Evolutionary conservation across 179 eudicot genomes (phyloP).

Genomic region (Heliamphora ciliata): DNA sequence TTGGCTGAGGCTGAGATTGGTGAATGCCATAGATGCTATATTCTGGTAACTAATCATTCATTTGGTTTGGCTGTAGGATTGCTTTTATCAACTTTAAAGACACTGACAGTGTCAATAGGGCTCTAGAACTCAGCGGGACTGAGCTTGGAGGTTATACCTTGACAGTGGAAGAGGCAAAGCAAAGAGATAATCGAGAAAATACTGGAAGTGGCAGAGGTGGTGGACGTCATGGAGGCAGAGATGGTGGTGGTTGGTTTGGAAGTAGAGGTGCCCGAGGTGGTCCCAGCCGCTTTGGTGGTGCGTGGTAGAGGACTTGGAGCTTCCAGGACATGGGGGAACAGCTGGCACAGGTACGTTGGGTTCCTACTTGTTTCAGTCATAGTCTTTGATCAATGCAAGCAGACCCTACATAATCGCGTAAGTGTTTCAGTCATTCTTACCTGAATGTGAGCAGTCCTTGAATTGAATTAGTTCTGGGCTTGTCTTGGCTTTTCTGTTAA

Average conservation of each 20-base stretch:
- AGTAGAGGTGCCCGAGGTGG: constrained; percentile 25
- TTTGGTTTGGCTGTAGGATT: constrained; percentile 33
- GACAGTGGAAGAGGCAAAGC: constrained; percentile 58
- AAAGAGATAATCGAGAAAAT: constrained; percentile 32
- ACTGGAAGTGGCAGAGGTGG: constrained; percentile 19
- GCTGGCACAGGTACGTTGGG: constrained; percentile 28
- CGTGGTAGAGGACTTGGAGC: constrained; percentile 30
- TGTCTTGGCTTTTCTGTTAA: too few species aligned
- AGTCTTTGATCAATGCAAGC: too few species aligned
- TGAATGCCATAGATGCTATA: too few species aligned
- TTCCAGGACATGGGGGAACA: constrained; percentile 19
- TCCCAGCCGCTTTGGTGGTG: constrained; percentile 16
- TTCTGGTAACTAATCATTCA: not conserved
- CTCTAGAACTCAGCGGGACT: constrained; percentile 41
- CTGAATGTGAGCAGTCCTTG: too few species aligned
- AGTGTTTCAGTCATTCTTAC: too few species aligned
- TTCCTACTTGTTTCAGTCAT: not conserved
- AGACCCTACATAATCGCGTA: too few species aligned
- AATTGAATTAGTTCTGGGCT: too few species aligned
- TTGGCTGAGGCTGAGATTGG: too few species aligned
- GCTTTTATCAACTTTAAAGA: constrained; percentile 55
- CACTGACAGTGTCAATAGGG: constrained; percentile 31
- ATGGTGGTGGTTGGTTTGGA: constrained; percentile 1
- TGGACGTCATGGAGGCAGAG: not conserved
- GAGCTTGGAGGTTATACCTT: constrained; percentile 41